phyloP scores from a whole-genome alignment of 495 filamentous ascomycete genomes.

The Lasiosphaeris hirsuta region DNA sequence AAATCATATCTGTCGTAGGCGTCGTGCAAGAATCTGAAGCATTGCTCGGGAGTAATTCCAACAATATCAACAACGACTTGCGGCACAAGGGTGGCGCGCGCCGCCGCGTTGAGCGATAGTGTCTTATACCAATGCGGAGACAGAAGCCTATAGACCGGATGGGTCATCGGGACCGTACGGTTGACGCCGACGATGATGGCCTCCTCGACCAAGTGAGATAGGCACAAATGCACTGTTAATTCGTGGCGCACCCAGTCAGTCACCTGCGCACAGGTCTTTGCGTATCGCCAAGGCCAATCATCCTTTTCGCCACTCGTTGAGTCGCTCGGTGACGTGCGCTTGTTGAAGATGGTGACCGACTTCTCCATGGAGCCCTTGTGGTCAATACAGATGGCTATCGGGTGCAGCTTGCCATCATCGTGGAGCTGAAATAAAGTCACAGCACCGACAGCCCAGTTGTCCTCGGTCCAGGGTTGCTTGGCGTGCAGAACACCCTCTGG shows the following conservation, averaged over 20 bases:
- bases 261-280: constrained; percentile 48
- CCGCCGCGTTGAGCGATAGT: constrained; percentile 47
- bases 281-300: constrained; percentile 53
- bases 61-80: constrained; percentile 39
- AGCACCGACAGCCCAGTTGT: constrained; percentile 37
- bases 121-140: constrained; percentile 50
- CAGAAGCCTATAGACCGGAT: constrained; percentile 40
- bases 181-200: constrained; percentile 46
- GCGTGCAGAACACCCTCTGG: constrained; percentile 17
- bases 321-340: constrained; percentile 29
- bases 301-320: constrained; percentile 32
- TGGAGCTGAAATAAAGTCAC: constrained; percentile 46
- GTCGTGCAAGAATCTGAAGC: constrained; percentile 29
- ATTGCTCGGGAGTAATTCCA: constrained; percentile 30
- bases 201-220: constrained; percentile 49
- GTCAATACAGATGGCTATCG: constrained; percentile 46
- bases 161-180: constrained; percentile 36
- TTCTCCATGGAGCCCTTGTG: constrained; percentile 39
- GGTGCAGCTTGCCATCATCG: constrained; percentile 43
- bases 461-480: constrained; percentile 19
- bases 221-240: constrained; percentile 41
- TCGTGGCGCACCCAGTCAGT: constrained; percentile 51
- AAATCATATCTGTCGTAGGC: constrained; percentile 43
- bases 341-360: constrained; percentile 49
- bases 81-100: constrained; percentile 43